A percentile compares a stretch with the other conserved stretches of the same genome.
phyloP scores from a whole-genome alignment of 768 basidiomycete genomes.

The Trametes punicea region DNA sequence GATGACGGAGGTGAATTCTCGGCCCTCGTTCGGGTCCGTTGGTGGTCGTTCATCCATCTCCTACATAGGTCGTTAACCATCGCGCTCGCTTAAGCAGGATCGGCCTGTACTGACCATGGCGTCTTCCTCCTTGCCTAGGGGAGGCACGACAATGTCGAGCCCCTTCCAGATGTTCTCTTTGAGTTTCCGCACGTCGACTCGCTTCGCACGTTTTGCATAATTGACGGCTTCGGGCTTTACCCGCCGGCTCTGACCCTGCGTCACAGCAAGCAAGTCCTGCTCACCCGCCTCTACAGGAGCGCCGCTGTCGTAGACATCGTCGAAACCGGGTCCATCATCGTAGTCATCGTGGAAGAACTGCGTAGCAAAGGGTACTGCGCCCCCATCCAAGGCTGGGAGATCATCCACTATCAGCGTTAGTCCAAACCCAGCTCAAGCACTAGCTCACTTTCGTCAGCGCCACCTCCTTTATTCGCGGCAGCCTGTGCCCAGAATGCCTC shows the following conservation, averaged over 20 bases:
- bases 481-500: conserved; percentile 98
- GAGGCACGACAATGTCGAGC: conserved; percentile 68
- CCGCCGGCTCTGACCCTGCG: conserved; percentile 71
- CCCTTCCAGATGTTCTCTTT: conserved; percentile 99
- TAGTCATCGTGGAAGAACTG: conserved; percentile 96
- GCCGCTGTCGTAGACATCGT: conserved; percentile 59
- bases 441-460: conserved; percentile 61
- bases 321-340: conserved; percentile 51
- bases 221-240: conserved; percentile 86
- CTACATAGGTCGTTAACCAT: conserved; percentile 34
- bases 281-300: conserved; percentile 60
- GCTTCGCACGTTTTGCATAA: conserved; percentile 92
- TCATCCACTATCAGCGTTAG: neutral
- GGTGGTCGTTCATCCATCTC: conserved; percentile 49
- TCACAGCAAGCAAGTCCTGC: conserved; percentile 83
- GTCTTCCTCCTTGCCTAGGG: conserved; percentile 35
- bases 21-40: conserved; percentile 64
- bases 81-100: neutral
- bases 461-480: conserved; percentile 73
- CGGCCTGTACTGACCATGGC: conserved; percentile 22
- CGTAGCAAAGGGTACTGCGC: conserved; percentile 80
- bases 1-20: conserved; percentile 80
- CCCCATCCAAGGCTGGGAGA: conserved; percentile 41
- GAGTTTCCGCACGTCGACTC: conserved; percentile 93
- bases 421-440: neutral